phyloP scores from a whole-genome alignment of 2,329 filamentous ascomycete species.

The Cladosporium sp. region DNA sequence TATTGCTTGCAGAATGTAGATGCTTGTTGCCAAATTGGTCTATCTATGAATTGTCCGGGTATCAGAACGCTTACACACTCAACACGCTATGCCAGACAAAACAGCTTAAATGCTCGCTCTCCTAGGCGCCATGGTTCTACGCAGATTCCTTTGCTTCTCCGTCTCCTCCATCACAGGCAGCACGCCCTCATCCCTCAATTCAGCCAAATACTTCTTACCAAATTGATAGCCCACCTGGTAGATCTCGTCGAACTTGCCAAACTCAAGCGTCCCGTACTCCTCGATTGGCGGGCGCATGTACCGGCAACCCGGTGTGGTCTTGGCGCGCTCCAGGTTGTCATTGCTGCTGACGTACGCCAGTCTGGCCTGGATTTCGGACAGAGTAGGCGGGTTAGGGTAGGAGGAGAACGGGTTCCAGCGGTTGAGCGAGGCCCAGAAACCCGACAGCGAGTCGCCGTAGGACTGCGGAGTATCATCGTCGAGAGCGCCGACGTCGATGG shows the following conservation, averaged over 20 bases:
- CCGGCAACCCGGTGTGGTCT: slow-evolving; percentile 80
- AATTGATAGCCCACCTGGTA: slow-evolving; percentile 83
- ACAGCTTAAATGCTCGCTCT: slow-evolving; percentile 39
- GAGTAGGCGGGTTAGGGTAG: slow-evolving; percentile 83
- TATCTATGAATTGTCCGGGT: too few species aligned
- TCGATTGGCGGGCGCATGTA: slow-evolving; percentile 97
- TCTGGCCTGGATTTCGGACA: slow-evolving; percentile 91
- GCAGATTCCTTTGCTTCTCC: slow-evolving; percentile 45
- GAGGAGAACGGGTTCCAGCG: slow-evolving; percentile 94
- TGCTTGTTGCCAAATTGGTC: too few species aligned
- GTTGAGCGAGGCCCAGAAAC: slow-evolving; percentile 90
- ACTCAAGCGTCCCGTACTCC: slow-evolving; percentile 87
- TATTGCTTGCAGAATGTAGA: too few species aligned
- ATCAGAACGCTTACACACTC: not conserved
- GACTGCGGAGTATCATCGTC: slow-evolving; percentile 88
- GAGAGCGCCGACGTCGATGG: slow-evolving; percentile 85
- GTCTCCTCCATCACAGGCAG: slow-evolving; percentile 53
- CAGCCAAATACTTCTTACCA: slow-evolving; percentile 71
- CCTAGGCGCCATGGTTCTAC: slow-evolving; percentile 47
- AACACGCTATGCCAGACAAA: too few species aligned
- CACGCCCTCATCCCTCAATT: slow-evolving; percentile 70
- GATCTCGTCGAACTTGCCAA: slow-evolving; percentile 96
- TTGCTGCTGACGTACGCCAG: slow-evolving; percentile 93
- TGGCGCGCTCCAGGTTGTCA: slow-evolving; percentile 88
- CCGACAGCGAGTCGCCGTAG: slow-evolving; percentile 90